Conservation (phyloP, 2,329 filamentous ascomycete genomes). For the Ilyonectria robusta region DNA sequence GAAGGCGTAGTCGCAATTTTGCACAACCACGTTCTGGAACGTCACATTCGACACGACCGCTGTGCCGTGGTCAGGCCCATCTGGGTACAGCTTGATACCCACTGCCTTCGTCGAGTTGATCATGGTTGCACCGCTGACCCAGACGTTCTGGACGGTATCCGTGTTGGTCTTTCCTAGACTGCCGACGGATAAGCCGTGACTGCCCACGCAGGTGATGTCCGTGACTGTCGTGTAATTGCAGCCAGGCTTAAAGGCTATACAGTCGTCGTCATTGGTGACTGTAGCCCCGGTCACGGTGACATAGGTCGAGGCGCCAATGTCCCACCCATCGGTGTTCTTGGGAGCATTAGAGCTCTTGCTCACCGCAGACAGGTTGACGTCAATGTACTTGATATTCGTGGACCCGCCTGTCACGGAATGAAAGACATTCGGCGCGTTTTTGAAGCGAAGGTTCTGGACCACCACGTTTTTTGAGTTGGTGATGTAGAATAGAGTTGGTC, state of each 20-base stretch:
- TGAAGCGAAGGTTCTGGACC: neutral
- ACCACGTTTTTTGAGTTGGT: neutral
- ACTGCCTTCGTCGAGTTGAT: slow-evolving; percentile 5
- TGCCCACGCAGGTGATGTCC: slow-evolving; percentile 2
- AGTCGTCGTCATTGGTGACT: slow-evolving; percentile 5
- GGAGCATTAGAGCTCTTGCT: neutral
- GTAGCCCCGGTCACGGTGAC: neutral
- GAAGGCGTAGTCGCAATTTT: slow-evolving; percentile 7
- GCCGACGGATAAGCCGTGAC: slow-evolving; percentile 2
- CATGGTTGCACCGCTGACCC: slow-evolving; percentile 4
- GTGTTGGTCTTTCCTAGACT: slow-evolving; percentile 5
- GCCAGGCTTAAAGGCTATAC: slow-evolving; percentile 8
- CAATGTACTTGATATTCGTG: neutral
- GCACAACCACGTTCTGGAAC: neutral
- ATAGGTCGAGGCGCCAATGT: slow-evolving; percentile 7
- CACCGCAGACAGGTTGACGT: neutral
- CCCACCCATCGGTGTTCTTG: slow-evolving; percentile 5
- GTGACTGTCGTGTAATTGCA: neutral
- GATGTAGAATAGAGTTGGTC: slow-evolving; percentile 8
- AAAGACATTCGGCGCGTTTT: slow-evolving; percentile 16
- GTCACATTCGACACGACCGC: slow-evolving; percentile 4
- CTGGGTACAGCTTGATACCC: slow-evolving; percentile 9
- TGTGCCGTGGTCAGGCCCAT: neutral
- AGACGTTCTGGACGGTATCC: slow-evolving; percentile 7
- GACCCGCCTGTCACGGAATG: neutral